phyloP scores from a whole-genome alignment of 371 early-diverging fungal species.

The Mucor racemosus region DNA sequence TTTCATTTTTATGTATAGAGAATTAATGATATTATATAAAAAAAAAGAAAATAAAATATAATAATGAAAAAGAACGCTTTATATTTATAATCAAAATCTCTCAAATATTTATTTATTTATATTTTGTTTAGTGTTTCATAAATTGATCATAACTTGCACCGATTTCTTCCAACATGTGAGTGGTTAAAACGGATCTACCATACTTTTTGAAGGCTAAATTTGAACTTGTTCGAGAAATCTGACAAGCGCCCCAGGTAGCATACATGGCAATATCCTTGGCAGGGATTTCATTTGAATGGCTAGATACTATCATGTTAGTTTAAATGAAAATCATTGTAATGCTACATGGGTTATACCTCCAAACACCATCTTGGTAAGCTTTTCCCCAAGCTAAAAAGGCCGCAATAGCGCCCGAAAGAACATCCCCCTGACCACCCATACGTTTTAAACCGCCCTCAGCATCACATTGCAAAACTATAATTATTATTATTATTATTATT shows the following conservation, averaged over 20 bases:
- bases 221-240: constrained; percentile 68
- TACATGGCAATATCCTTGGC: constrained; percentile 61
- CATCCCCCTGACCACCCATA: constrained; percentile 99
- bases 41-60: constrained; percentile 2
- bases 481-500: constrained; percentile 10
- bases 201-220: constrained; percentile 70
- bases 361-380: constrained; percentile 61
- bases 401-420: constrained; percentile 89
- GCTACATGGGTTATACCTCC: constrained; percentile 49
- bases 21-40: background rate
- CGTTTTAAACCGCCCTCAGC: constrained; percentile 80
- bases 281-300: constrained; percentile 48
- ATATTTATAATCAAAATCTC: background rate
- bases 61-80: background rate
- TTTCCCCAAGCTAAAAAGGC: constrained; percentile 90
- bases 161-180: constrained; percentile 76
- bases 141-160: constrained; percentile 55
- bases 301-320: constrained; percentile 10
- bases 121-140: constrained; percentile 20
- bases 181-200: constrained; percentile 74
- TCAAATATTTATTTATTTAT: constrained; percentile 16
- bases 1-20: constrained; percentile 15
- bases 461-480: constrained; percentile 62
- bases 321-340: background rate
- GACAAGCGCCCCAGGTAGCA: constrained; percentile 78